Conservation (phyloP, 169 alveolate species). For the Ophryocystis elektroscirrha region DNA sequence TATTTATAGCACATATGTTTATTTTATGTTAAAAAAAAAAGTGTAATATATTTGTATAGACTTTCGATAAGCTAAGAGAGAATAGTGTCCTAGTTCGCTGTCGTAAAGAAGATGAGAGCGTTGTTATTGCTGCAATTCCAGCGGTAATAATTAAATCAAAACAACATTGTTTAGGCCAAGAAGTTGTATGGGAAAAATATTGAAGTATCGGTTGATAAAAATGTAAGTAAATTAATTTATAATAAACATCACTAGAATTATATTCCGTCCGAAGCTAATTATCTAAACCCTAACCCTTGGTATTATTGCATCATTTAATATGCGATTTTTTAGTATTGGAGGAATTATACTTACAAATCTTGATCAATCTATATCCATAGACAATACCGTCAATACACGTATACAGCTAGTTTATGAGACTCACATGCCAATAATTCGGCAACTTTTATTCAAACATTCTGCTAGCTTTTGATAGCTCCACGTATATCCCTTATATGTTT, state of each 20-base stretch:
- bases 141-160: no score
- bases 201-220: constrained; percentile 33
- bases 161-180: constrained; percentile 40
- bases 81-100: constrained; percentile 48
- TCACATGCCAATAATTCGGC: constrained; percentile 16
- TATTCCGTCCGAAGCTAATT: constrained; percentile 43
- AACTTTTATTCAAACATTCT: constrained; percentile 9
- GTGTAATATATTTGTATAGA: constrained; percentile 18
- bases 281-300: constrained; percentile 34
- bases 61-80: constrained; percentile 38
- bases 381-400: constrained; percentile 34
- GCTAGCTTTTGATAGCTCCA: no score
- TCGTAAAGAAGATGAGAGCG: constrained; percentile 44
- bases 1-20: constrained; percentile 5
- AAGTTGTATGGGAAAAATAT: constrained; percentile 31
- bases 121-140: no score
- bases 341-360: constrained; percentile 31
- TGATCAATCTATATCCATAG: constrained; percentile 30
- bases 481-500: no score
- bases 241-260: constrained; percentile 37
- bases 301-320: background rate
- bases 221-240: constrained; percentile 32
- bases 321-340: constrained; percentile 26
- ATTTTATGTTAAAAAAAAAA: constrained; percentile 3
- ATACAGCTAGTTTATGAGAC: constrained; percentile 15